Base-by-base conservation (phyloP, 257 asterid species). In the Primulina huaijiensis region DNA sequence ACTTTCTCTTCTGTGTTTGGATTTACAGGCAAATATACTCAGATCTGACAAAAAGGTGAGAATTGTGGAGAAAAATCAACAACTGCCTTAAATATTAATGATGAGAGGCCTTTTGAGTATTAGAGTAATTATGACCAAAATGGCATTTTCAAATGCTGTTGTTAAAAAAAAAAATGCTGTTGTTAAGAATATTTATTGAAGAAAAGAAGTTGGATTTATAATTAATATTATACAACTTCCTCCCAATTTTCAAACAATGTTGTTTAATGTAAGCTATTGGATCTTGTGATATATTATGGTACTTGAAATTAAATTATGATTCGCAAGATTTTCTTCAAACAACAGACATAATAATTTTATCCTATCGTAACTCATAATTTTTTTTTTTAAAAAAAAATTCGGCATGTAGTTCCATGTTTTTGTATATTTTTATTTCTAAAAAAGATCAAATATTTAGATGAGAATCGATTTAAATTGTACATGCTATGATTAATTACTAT, bases 21-120 rank as follows among this genome's bases (percentile, higher is more conserved):
- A 64, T 66, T 70, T 33, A 57, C 81, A 89, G 96, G 95, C 92
- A 2, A 69, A 84, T 68, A 82, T 86, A 78, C 97, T 91, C 74
- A 83, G 96, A 89, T 87, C 95, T 76, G 86, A 83, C 60, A 75
- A 79, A 57, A 88, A 87, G 77, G 97, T 91, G 83, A 83, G 97
- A 80, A 82, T 89, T 64, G 97, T 91, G 84, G 97, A 91, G 89
- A 91, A 91, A 77, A 81, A 91, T 72, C 97, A 84, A 81, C 90
- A 87, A 76, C 89, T 89, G 25, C 25, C 25, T 23, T 23, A 23
- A 23, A 23, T n/a, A n/a, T n/a, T n/a, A n/a, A n/a, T 23, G 25
- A 23, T 23, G 25, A 23, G 25, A 23, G 1, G 25, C 25, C 25
- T 1, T 23, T 23, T 23, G 25, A 23, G 25, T 23, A 23, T 23